Evolutionary conservation across 768 basidiomycete species (phyloP).

Genomic region (Serpula lacrymans): DNA sequence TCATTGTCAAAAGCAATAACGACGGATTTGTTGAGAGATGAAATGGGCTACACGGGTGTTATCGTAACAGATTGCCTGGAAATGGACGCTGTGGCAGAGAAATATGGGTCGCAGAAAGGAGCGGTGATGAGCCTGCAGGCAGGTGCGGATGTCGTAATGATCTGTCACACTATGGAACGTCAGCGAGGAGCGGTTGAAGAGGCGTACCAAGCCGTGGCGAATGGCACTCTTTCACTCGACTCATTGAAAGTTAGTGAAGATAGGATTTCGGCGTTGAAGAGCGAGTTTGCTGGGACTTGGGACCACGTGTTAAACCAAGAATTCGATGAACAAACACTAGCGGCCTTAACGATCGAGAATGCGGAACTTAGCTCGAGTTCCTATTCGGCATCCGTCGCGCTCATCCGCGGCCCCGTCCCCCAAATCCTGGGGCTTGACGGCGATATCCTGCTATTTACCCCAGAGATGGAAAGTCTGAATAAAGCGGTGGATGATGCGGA

Average conservation of each 20-base stretch:
- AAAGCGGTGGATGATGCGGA: constrained; percentile 58
- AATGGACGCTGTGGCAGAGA: constrained; percentile 66
- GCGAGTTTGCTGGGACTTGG: constrained; percentile 47
- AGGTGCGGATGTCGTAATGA: constrained; percentile 72
- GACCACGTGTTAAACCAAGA: constrained; percentile 26
- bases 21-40: constrained; percentile 46
- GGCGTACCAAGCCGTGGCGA: constrained; percentile 47
- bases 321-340: constrained; percentile 22
- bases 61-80: constrained; percentile 74
- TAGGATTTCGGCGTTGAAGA: constrained; percentile 51
- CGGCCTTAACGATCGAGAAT: constrained; percentile 36
- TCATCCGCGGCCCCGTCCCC: constrained; percentile 38
- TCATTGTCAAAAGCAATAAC: constrained; percentile 57
- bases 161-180: constrained; percentile 57
- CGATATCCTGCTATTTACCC: constrained; percentile 50
- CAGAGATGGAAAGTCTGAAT: constrained; percentile 55
- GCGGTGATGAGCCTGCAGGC: constrained; percentile 56
- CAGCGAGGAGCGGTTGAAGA: constrained; percentile 53
- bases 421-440: constrained; percentile 31
- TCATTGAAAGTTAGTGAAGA: constrained; percentile 39
- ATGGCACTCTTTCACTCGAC: constrained; percentile 38
- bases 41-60: constrained; percentile 53
- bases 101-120: constrained; percentile 36
- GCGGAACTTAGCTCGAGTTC: constrained; percentile 39
- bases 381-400: constrained; percentile 45